Conservation (phyloP, 2,329 filamentous ascomycete species). For the Thelonectria discophora region DNA sequence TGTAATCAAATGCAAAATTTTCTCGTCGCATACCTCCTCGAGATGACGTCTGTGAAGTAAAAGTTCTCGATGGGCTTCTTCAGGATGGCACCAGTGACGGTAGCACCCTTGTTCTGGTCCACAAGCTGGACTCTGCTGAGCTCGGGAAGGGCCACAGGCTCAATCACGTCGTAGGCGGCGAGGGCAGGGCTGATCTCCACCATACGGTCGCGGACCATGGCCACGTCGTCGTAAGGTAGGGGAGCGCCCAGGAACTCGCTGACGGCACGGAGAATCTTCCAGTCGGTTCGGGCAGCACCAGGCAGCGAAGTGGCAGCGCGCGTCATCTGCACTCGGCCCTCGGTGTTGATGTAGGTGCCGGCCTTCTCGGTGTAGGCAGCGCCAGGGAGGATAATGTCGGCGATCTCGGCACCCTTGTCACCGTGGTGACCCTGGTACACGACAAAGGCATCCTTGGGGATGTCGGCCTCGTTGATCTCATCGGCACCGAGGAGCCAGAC, state of each 20-base stretch:
- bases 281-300: constrained; percentile 92
- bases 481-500: constrained; percentile 97
- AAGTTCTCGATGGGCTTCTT: constrained; percentile 94
- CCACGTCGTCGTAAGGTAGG: constrained; percentile 92
- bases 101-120: constrained; percentile 92
- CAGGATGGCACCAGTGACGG: constrained; percentile 75
- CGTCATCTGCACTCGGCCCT: constrained; percentile 94
- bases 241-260: constrained; percentile 90
- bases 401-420: constrained; percentile 90
- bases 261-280: constrained; percentile 96
- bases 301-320: constrained; percentile 88
- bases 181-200: constrained; percentile 92
- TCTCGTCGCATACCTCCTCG: constrained; percentile 81
- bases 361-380: constrained; percentile 98
- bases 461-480: constrained; percentile 83
- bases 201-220: constrained; percentile 90
- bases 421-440: constrained; percentile 99
- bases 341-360: constrained; percentile 96
- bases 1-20: constrained; percentile 30
- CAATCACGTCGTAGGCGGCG: constrained; percentile 88
- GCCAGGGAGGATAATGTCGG: constrained; percentile 91
- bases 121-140: constrained; percentile 95
- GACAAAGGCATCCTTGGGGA: constrained; percentile 95
- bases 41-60: constrained; percentile 97
- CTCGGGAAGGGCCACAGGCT: constrained; percentile 76